phyloP scores from a whole-genome alignment of 2,329 filamentous ascomycete genomes.

The Harringtonia aguacate region DNA sequence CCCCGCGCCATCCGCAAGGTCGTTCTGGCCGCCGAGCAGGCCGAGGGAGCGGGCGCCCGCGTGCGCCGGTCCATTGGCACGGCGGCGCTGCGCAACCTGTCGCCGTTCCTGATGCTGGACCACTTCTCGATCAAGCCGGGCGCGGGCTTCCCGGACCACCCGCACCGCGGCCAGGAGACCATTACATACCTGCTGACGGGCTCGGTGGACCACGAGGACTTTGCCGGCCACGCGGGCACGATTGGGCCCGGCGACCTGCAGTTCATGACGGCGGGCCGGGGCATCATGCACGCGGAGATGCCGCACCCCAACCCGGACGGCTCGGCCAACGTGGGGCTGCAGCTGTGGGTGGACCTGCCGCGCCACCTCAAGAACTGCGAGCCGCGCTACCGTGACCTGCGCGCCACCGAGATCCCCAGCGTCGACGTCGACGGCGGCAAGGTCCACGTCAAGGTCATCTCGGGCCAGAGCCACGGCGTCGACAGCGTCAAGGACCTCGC shows the following conservation, averaged over 20 bases:
- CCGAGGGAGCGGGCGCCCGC: slow-evolving; percentile 78
- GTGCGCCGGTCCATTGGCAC: slow-evolving; percentile 86
- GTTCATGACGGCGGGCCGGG: slow-evolving; percentile 92
- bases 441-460: slow-evolving; percentile 82
- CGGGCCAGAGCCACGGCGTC: slow-evolving; percentile 70
- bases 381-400: slow-evolving; percentile 81
- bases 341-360: slow-evolving; percentile 92
- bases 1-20: slow-evolving; percentile 71
- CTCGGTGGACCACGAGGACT: slow-evolving; percentile 85
- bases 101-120: slow-evolving; percentile 92
- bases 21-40: slow-evolving; percentile 75
- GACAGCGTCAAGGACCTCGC: slow-evolving; percentile 84
- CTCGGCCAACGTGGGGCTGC: slow-evolving; percentile 71
- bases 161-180: slow-evolving; percentile 70
- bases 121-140: slow-evolving; percentile 74
- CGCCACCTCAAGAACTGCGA: slow-evolving; percentile 75
- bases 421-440: slow-evolving; percentile 61
- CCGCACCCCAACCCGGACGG: slow-evolving; percentile 69
- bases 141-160: slow-evolving; percentile 84
- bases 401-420: slow-evolving; percentile 65
- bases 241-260: slow-evolving; percentile 84
- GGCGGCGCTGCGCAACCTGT: slow-evolving; percentile 71
- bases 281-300: slow-evolving; percentile 96
- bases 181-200: slow-evolving; percentile 87
- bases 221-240: slow-evolving; percentile 74